Evolutionary conservation across 352 stramenopile species (phyloP).

Genomic region (Halophytophthora polymorphica): DNA sequence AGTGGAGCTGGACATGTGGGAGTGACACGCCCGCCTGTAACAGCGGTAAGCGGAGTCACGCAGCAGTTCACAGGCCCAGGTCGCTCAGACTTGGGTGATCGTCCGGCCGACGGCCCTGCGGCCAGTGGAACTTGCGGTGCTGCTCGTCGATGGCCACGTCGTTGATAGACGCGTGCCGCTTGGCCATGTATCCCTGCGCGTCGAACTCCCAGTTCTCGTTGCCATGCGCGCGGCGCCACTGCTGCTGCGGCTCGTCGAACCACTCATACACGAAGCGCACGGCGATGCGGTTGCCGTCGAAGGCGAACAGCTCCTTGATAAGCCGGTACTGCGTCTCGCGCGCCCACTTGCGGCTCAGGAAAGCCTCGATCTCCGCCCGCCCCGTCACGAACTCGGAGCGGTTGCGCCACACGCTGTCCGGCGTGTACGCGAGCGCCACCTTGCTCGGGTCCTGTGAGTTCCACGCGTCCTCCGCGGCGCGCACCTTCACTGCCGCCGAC

Average conservation of each 20-base stretch:
- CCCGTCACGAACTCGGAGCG: conserved; percentile 79
- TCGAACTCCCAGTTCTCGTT: conserved; percentile 92
- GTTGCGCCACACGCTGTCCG: conserved; percentile 84
- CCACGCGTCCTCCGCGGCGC: conserved; percentile 86
- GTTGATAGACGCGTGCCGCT: conserved; percentile 86
- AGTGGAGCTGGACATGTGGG: too few relatives aligned
- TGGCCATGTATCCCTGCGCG: conserved; percentile 72
- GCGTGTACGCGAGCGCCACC: conserved; percentile 82
- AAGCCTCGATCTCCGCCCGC: conserved; percentile 67
- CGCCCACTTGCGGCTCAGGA: conserved; percentile 76
- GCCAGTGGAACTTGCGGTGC: conserved; percentile 71
- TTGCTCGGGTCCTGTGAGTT: conserved; percentile 71
- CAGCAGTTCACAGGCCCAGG: conserved; percentile 23
- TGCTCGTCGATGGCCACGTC: conserved; percentile 69
- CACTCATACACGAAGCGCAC: conserved; percentile 90
- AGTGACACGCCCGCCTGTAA: too few relatives aligned
- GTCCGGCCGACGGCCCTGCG: conserved; percentile 45
- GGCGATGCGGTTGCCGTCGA: conserved; percentile 79
- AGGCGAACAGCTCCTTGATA: conserved; percentile 89
- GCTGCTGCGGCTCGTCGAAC: conserved; percentile 32
- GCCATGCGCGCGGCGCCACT: conserved; percentile 85
- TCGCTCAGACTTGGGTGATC: conserved; percentile 40
- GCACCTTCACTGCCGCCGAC: conserved; percentile 75
- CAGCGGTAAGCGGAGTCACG: too few relatives aligned
- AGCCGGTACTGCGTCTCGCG: conserved; percentile 79